Base-by-base conservation (phyloP, 2,329 filamentous ascomycete genomes). In the Emmonsia crescens region DNA sequence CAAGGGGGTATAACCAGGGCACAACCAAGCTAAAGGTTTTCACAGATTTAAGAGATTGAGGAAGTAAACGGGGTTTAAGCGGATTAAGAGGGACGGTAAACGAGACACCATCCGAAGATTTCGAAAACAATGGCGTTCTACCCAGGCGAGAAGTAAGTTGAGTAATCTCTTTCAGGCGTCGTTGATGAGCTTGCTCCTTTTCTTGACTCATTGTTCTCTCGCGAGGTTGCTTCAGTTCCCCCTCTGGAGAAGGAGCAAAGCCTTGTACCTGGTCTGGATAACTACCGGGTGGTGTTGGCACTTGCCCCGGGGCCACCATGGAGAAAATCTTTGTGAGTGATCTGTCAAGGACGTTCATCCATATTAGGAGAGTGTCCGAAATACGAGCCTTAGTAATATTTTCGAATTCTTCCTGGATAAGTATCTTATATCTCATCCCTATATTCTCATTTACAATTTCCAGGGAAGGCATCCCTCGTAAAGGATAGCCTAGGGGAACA, bases 321-420 rank as follows among this genome's bases (percentile, higher is more conserved):
- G 14, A n/a, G 21, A 57, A 57, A 19, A 59, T 38, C 0, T 36
- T 59, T 14, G 46, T 19, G 33, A 94, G 77, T 61, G 87, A 83
- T 73, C 82, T 87, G 70, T 94, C 89, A 33, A 94, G 77, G 21
- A 82, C 82, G 68, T 89, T 88, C 65, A 88, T 81, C 65, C 88
- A 78, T 19, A 80, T 79, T 56, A 93, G 76, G 0, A 94, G 75
- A 0, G 87, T 89, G 5, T 70, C 69, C 57, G 66, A 68, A 49
- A 81, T 78, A 51, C 73, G 69, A 33, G 83, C 81, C 48, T 80
- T 73, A 0, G 84, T 83, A 58, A 93, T 79, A 46, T 75, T 78
- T 63, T 87, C 83, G 77, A 90, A 94, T 9, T 89, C 89, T 65
- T 79, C 81, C 71, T 91, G 88, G 44, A 94, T 83, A 73, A 92